phyloP scores from a whole-genome alignment of 768 basidiomycete species.

The Porphyrellus cyaneotinctus region DNA sequence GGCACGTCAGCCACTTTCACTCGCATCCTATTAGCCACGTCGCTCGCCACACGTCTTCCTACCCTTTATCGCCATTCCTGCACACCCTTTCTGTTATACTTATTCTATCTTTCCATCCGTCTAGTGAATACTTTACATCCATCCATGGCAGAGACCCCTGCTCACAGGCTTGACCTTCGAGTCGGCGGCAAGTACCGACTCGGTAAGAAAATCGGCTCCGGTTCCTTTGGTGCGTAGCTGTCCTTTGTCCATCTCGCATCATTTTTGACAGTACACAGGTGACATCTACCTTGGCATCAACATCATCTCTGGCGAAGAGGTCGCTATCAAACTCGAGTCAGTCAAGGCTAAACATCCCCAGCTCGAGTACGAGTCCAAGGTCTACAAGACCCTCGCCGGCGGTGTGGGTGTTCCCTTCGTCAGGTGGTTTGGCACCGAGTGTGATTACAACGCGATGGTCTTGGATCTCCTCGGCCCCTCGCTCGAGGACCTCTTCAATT shows the following conservation, averaged over 20 bases:
- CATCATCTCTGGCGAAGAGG: slow-evolving; percentile 99
- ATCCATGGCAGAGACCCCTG: slow-evolving; percentile 69
- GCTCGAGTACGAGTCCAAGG: slow-evolving; percentile 96
- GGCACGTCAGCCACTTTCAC: slow-evolving; percentile 36
- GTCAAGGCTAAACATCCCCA: slow-evolving; percentile 99
- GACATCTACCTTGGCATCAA: slow-evolving; percentile 99
- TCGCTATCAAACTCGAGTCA: slow-evolving; percentile 99
- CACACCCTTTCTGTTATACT: slow-evolving; percentile 13
- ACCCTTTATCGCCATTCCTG: slow-evolving; percentile 20
- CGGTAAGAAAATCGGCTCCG: slow-evolving; percentile 99
- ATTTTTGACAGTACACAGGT: slow-evolving; percentile 44
- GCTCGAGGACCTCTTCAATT: slow-evolving; percentile 89
- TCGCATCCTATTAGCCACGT: slow-evolving; percentile 28
- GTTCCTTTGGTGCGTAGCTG: slow-evolving; percentile 81
- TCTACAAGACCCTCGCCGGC: slow-evolving; percentile 96
- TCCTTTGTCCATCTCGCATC: not conserved
- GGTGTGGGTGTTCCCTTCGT: slow-evolving; percentile 99
- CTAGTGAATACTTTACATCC: slow-evolving; percentile 12
- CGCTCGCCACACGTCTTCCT: slow-evolving; percentile 31
- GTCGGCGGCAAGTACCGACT: slow-evolving; percentile 96
- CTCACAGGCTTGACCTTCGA: slow-evolving; percentile 76
- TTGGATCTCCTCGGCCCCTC: slow-evolving; percentile 92
- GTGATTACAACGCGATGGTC: slow-evolving; percentile 99
- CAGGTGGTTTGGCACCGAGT: slow-evolving; percentile 91
- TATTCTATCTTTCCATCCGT: slow-evolving; percentile 7